phyloP scores from a whole-genome alignment of 1,139 yeast genomes.

The Debaryomycetaceae sp. region DNA sequence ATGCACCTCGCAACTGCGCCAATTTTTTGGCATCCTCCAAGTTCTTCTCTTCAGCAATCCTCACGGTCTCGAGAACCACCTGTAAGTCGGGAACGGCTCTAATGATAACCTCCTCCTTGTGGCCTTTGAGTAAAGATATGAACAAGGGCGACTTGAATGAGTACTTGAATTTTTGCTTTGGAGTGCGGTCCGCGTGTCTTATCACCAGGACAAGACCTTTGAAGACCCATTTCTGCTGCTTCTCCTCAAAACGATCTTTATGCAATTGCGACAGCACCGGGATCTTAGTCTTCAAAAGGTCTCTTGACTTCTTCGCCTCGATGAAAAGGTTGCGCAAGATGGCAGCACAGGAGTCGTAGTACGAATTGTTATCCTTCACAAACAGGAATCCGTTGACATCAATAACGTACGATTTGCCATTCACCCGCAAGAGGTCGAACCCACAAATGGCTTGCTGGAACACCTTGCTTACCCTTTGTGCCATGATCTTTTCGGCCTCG shows the following conservation, averaged over 20 bases:
- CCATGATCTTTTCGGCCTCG: constrained; percentile 74
- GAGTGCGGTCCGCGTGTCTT: constrained; percentile 97
- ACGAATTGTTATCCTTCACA: constrained; percentile 85
- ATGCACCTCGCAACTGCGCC: constrained; percentile 69
- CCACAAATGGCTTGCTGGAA: constrained; percentile 98
- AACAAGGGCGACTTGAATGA: constrained; percentile 87
- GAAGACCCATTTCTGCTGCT: constrained; percentile 94
- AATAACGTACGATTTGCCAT: constrained; percentile 86
- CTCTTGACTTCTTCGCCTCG: constrained; percentile 48
- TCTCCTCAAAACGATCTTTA: constrained; percentile 58
- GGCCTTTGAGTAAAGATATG: constrained; percentile 85
- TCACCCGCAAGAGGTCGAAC: constrained; percentile 85
- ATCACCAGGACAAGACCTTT: constrained; percentile 90
- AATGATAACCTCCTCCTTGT: constrained; percentile 91
- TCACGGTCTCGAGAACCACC: constrained; percentile 81
- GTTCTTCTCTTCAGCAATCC: constrained; percentile 70
- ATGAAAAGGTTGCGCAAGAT: constrained; percentile 73
- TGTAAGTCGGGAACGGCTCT: constrained; percentile 82
- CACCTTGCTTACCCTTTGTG: constrained; percentile 64
- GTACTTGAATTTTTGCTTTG: constrained; percentile 97
- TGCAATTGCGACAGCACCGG: constrained; percentile 36
- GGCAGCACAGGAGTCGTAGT: constrained; percentile 79
- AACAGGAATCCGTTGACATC: constrained; percentile 98
- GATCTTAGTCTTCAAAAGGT: constrained; percentile 34
- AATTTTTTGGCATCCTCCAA: constrained; percentile 80